Base-by-base conservation (phyloP, 495 filamentous ascomycete species). In the Tuber melanosporum region DNA sequence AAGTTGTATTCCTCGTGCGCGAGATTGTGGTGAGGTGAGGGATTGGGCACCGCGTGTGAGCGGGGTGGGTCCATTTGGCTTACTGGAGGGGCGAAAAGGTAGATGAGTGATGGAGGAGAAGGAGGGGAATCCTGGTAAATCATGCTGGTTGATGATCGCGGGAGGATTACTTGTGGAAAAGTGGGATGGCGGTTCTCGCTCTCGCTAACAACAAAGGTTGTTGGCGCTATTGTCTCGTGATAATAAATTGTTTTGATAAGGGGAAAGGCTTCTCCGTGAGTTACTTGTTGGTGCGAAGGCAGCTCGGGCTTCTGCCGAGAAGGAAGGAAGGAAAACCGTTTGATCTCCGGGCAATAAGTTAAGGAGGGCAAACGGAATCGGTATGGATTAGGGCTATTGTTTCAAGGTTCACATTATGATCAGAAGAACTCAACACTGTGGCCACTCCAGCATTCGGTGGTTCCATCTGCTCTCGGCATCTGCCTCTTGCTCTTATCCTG, bases 301-400 rank as follows among this genome's bases (percentile, higher is more conserved):
- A 36, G 26, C 57, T 66, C 57, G 57, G 57, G 57, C 3, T 36
- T 66, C 57, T 14, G 57, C 57, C 57, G 57, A 66, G 57, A 66
- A 66, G 57, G 57, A 36, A 66, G 57, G 57, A 36, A 66, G 57
- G 57, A 66, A 66, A 66, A 66, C 57, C 57, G 57, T 36, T 66
- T 36, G 14, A 36, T 1, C 14, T 15, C 57, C 26, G 12, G 26
- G 26, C 57, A 36, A 36, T 36, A 36, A 36, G 32, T 32, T 32
- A 32, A 15, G 26, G n/a, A 4, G 57, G 15, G 57, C 26, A 32
- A 66, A 66, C 57, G 26, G 57, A 36, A 36, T 66, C 26, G 57
- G 57, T 66, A 17, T 66, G 5, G 57, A 10, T 36, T 66, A 66
- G 26, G 57, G 57, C 36, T 32, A 66, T 66, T 66, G 57, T 66